These are phyloP conservation scores for Gynostemma pentaphyllum DNA, from an alignment of 306 rosid species.

Conservation along the genomic window DNA sequence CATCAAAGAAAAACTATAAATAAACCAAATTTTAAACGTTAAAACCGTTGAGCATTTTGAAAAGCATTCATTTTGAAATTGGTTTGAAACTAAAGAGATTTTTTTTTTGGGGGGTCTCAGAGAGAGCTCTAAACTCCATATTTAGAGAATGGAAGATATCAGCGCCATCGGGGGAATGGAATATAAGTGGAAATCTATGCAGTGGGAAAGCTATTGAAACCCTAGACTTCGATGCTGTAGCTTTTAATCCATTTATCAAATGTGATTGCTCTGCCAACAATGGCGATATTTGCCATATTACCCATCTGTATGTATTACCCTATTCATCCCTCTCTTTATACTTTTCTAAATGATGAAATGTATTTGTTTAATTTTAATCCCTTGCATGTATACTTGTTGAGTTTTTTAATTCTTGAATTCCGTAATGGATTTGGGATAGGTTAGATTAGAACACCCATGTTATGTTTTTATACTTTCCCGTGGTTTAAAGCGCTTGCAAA, in stretches of 20 bases:
- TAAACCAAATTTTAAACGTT: too few relatives aligned
- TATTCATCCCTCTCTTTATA: background rate
- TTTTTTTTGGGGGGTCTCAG: too few relatives aligned
- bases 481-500: too few relatives aligned
- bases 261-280: slow-evolving; percentile 46
- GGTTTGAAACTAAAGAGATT: background rate
- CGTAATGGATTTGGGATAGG: too few relatives aligned
- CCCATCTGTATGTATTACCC: slow-evolving; percentile 48
- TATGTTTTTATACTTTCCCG: too few relatives aligned
- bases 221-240: background rate
- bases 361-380: too few relatives aligned
- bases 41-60: too few relatives aligned
- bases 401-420: too few relatives aligned
- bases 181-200: slow-evolving; percentile 55
- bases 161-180: slow-evolving; percentile 36
- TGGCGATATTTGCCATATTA: slow-evolving; percentile 44
- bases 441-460: too few relatives aligned
- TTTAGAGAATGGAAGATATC: slow-evolving; percentile 38
- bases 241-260: slow-evolving; percentile 55
- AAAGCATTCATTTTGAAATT: too few relatives aligned
- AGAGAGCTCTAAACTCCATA: slow-evolving; percentile 43
- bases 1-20: too few relatives aligned
- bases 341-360: background rate
- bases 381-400: too few relatives aligned
- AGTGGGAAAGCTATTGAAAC: slow-evolving; percentile 43